Conservation (phyloP, 352 stramenopile genomes). For the Blastocystis sp. region DNA sequence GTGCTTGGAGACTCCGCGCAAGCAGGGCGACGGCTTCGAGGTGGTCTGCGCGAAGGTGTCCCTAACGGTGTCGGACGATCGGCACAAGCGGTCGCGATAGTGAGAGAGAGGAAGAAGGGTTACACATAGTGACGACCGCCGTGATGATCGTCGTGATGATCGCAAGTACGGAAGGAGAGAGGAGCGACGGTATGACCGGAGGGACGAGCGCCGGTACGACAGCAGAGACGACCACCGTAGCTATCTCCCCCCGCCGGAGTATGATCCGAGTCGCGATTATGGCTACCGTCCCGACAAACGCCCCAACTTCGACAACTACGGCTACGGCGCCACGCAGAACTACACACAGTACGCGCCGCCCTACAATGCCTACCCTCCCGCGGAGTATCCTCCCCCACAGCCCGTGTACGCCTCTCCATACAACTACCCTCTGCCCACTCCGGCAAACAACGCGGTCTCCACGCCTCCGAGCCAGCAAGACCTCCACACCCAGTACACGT, state of each 20-base stretch:
- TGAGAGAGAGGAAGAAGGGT: neutral
- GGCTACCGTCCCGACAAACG: too few relatives aligned
- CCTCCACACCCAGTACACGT: neutral
- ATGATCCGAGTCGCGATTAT: too few relatives aligned
- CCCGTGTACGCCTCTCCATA: neutral
- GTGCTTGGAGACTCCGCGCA: neutral
- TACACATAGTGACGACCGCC: slow-evolving; percentile 8
- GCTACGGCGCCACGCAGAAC: neutral
- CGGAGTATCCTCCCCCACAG: neutral
- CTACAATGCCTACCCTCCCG: neutral
- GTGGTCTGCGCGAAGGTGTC: neutral
- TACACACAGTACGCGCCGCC: neutral
- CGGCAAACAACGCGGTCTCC: neutral
- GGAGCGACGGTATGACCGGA: neutral
- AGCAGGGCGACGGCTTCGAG: slow-evolving; percentile 14
- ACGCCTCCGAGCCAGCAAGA: neutral
- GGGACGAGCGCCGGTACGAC: neutral
- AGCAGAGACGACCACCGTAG: neutral
- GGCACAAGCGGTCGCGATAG: slow-evolving; percentile 4
- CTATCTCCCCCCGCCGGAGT: too few relatives aligned
- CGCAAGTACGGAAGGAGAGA: too few relatives aligned
- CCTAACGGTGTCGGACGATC: slow-evolving; percentile 24
- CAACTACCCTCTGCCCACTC: neutral
- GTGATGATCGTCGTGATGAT: neutral
- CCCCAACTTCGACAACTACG: too few relatives aligned